Evolutionary conservation across 2,329 filamentous ascomycete genomes (phyloP).

Genomic region (Coniochaeta sp.): DNA sequence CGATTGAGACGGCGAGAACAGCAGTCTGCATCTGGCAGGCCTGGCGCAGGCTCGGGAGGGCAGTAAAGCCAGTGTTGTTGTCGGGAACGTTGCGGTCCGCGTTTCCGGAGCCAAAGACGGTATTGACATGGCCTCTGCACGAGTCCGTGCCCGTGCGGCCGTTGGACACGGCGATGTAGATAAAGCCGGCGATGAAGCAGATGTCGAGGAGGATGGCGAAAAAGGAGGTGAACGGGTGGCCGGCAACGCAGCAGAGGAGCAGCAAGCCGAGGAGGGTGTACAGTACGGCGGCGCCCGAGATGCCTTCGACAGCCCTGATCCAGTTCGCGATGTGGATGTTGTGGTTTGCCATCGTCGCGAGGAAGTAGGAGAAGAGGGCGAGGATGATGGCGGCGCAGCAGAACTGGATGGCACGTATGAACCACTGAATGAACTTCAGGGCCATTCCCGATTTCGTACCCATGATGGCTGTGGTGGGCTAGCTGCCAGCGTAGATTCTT

Average conservation of each 20-base stretch:
- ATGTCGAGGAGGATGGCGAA: conserved; percentile 57
- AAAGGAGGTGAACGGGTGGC: conserved; percentile 54
- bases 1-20: conserved; percentile 56
- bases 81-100: conserved; percentile 31
- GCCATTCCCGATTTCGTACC: conserved; percentile 41
- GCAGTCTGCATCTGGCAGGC: conserved; percentile 58
- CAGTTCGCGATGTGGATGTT: conserved; percentile 44
- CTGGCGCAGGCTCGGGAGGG: conserved; percentile 8
- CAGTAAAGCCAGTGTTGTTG: conserved; percentile 29
- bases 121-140: conserved; percentile 48
- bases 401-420: conserved; percentile 56
- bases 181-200: conserved; percentile 54
- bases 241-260: conserved; percentile 59
- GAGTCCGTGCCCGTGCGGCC: conserved; percentile 44
- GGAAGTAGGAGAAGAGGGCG: conserved; percentile 61
- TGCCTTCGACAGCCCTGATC: conserved; percentile 54
- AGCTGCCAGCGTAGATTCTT: background rate
- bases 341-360: conserved; percentile 51
- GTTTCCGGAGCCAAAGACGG: conserved; percentile 50
- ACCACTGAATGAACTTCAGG: conserved; percentile 47
- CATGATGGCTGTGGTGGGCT: conserved; percentile 30
- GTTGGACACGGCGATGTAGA: conserved; percentile 58
- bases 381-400: conserved; percentile 55
- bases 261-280: conserved; percentile 56
- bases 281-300: conserved; percentile 53